These are phyloP conservation scores for Zarea fungicola DNA, from an alignment of 2,329 filamentous ascomycete genomes.

Conservation along the genomic window DNA sequence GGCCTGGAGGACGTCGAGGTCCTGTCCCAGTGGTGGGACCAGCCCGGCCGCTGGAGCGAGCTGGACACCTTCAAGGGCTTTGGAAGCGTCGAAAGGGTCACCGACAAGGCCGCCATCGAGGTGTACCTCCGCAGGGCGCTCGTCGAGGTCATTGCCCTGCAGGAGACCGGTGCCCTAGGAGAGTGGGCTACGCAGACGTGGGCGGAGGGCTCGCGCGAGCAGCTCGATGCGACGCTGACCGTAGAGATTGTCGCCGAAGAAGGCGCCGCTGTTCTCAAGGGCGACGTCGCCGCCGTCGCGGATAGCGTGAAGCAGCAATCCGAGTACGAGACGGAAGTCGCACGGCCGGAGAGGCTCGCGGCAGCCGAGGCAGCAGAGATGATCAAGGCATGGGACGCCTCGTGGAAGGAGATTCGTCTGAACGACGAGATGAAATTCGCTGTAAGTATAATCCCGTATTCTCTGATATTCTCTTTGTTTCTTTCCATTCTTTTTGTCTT, in stretches of 20 bases:
- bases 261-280: conserved; percentile 35
- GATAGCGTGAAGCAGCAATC: conserved; percentile 24
- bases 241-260: conserved; percentile 35
- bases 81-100: conserved; percentile 32
- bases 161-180: conserved; percentile 25
- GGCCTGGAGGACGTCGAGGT: conserved; percentile 44
- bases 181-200: conserved; percentile 30
- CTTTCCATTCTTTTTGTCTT: conserved; percentile 8
- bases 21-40: conserved; percentile 49
- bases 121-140: conserved; percentile 46
- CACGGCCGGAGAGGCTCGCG: conserved; percentile 21
- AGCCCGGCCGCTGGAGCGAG: conserved; percentile 45
- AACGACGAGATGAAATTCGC: conserved; percentile 64
- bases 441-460: conserved; percentile 57
- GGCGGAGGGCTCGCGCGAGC: conserved; percentile 26
- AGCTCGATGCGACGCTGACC: conserved; percentile 30
- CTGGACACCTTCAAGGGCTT: conserved; percentile 43
- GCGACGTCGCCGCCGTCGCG: conserved; percentile 31
- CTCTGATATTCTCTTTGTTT: background rate
- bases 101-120: conserved; percentile 41
- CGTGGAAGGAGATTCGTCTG: conserved; percentile 56
- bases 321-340: conserved; percentile 22
- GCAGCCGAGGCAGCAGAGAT: conserved; percentile 38
- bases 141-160: conserved; percentile 44
- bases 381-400: conserved; percentile 42